Evolutionary conservation across 164 flowering plant genomes (phyloP).

Genomic region (Warburgia ugandensis): DNA sequence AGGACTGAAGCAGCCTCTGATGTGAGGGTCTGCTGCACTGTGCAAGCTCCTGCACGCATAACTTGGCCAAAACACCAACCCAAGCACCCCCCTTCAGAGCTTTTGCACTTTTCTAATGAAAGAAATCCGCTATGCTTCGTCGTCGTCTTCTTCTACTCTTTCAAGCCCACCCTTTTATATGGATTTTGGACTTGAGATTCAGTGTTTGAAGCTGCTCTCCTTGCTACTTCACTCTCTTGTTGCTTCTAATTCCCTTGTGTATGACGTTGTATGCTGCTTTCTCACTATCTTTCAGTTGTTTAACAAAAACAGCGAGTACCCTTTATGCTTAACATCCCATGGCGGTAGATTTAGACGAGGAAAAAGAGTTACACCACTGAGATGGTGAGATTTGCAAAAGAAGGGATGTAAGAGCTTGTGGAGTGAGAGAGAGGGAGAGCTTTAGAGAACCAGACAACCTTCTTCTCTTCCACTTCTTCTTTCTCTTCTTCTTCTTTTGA

Average conservation of each 20-base stretch:
- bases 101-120: too few relatives aligned
- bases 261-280: neutral
- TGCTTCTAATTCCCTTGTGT: too few relatives aligned
- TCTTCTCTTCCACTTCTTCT: neutral
- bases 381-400: neutral
- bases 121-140: too few relatives aligned
- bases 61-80: slow-evolving; percentile 44
- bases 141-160: too few relatives aligned
- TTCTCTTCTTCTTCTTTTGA: neutral
- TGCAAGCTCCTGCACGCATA: slow-evolving; percentile 78
- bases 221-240: too few relatives aligned
- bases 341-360: neutral
- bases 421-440: slow-evolving; percentile 1
- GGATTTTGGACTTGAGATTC: too few relatives aligned
- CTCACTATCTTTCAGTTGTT: neutral
- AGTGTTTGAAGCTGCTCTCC: too few relatives aligned
- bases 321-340: neutral
- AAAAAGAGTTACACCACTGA: neutral
- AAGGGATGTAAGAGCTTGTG: neutral
- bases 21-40: slow-evolving; percentile 94
- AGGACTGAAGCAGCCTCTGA: slow-evolving; percentile 89
- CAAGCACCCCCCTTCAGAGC: slow-evolving; percentile 36
- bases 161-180: too few relatives aligned
- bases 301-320: slow-evolving; percentile 1
- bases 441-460: neutral